Base-by-base conservation (phyloP, 2,329 filamentous ascomycete genomes). In the Hypoxylon sp. region DNA sequence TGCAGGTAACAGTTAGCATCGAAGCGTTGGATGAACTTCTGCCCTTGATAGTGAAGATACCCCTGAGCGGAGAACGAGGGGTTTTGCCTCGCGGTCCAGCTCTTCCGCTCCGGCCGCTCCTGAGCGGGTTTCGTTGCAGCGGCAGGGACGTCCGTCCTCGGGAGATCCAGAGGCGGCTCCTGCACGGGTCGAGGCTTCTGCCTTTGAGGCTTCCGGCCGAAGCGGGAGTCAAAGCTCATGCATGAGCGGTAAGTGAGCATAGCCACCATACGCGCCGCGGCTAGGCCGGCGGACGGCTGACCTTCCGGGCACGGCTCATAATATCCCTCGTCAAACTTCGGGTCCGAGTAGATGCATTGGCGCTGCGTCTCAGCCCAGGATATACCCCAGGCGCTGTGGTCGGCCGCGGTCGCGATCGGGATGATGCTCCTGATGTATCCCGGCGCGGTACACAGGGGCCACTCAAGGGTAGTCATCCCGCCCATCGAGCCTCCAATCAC, bases 401-500 rank as follows among this genome's bases (percentile, higher is more conserved):
- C 80, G 18, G 83, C 83, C 12, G 84, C 85, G 3, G 84, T 87
- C 12, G 85, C 84, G 54, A 87, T 86, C 1, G 84, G 84, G 12
- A 86, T 80, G 67, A 87, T 84, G 18, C 78, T 79, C 44, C 80
- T 79, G 16, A 87, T 81, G 68, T 85, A 87, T 59, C 83, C 82
- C 62, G 80, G 56, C 0, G 66, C 65, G 11, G 74, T 87, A 64
- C 85, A 85, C 61, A 87, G 84, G 69, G 84, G 79, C 74, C 85
- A 87, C 73, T 87, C 85, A 3, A 87, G 77, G 3, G 83, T 81
- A 9, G 84, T 78, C 84, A 87, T 87, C 22, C 85, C 85, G 50
- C 85, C 85, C 85, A 87, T 87, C 3, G 84, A 86, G 9, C 84
- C 84, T 42, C 85, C 85, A 24, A 87, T 80, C 2, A 85, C 84